Evolutionary conservation across 2,329 filamentous ascomycete genomes (phyloP).

Genomic region (Microdochium bolleyi): DNA sequence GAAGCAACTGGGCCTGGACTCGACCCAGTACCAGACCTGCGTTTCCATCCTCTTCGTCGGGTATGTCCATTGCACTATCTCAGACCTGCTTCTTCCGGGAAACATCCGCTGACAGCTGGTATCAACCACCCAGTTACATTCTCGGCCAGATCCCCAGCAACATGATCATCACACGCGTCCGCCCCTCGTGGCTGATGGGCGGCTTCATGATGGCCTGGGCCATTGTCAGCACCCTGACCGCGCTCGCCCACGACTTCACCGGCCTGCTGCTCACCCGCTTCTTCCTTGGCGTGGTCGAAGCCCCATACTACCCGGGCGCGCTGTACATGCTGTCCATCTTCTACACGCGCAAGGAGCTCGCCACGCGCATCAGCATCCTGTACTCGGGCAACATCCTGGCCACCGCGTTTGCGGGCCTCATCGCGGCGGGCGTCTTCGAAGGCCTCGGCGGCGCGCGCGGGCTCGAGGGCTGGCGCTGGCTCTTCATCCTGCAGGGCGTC

Average conservation of each 20-base stretch:
- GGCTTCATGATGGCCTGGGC: constrained; percentile 1
- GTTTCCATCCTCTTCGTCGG: constrained; percentile 6
- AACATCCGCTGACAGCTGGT: background rate
- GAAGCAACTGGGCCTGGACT: constrained; percentile 9
- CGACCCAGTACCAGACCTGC: constrained; percentile 4
- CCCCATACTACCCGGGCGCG: constrained; percentile 20
- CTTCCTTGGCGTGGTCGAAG: constrained; percentile 32
- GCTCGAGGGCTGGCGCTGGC: constrained; percentile 35
- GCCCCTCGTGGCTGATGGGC: constrained; percentile 8
- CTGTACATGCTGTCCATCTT: constrained; percentile 4
- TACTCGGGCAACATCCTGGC: constrained; percentile 23
- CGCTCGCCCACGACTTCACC: constrained; percentile 25
- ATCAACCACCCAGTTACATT: constrained; percentile 2
- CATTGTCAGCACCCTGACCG: constrained; percentile 21
- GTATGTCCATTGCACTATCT: background rate
- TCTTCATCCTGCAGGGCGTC: constrained; percentile 50
- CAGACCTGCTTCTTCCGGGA: background rate
- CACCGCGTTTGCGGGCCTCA: constrained; percentile 45
- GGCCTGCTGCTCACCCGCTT: constrained; percentile 28
- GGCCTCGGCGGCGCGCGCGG: constrained; percentile 47
- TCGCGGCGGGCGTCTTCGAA: constrained; percentile 47
- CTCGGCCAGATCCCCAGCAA: constrained; percentile 21
- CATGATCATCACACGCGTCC: constrained; percentile 19
- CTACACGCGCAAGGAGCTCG: constrained; percentile 2
- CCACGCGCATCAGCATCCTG: background rate